These are phyloP conservation scores for Arthroderma uncinatum DNA, from an alignment of 2,329 filamentous ascomycete species.

Conservation along the genomic window DNA sequence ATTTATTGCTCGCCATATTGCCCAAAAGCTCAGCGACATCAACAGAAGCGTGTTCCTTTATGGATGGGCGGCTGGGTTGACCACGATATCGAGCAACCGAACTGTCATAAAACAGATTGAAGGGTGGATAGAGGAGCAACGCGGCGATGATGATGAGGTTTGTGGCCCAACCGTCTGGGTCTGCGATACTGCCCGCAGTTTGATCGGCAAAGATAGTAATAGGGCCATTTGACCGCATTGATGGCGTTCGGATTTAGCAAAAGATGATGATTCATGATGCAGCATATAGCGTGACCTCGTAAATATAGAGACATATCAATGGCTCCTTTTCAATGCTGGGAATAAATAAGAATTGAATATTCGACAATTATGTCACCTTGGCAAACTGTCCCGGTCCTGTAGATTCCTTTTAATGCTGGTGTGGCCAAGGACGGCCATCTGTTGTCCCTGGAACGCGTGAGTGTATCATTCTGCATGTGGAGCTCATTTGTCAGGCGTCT, in stretches of 20 bases:
- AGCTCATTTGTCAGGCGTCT: constrained; percentile 25
- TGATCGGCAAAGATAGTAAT: constrained; percentile 55
- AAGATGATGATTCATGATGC: background rate
- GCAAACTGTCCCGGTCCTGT: background rate
- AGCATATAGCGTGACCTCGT: background rate
- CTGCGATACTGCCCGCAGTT: constrained; percentile 52
- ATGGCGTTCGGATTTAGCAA: background rate
- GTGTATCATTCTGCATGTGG: background rate
- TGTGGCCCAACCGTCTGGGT: constrained; percentile 53
- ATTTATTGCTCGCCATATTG: constrained; percentile 33
- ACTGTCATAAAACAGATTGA: constrained; percentile 57
- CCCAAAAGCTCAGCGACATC: constrained; percentile 44
- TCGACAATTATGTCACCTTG: too few species aligned
- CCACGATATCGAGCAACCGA: constrained; percentile 61
- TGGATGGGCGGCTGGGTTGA: constrained; percentile 53
- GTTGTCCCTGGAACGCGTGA: background rate
- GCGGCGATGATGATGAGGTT: constrained; percentile 38
- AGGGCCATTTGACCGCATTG: constrained; percentile 21
- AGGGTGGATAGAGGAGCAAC: constrained; percentile 43
- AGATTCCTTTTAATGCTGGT: background rate
- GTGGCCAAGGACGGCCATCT: background rate
- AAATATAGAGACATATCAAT: background rate
- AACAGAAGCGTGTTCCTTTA: constrained; percentile 61
- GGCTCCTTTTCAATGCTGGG: background rate
- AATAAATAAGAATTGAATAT: background rate